Percentiles rank a stretch among this genome's conserved stretches.
Conservation (phyloP, 1,284 basidiomycete species). For the Singerocomus rubriflavus region DNA sequence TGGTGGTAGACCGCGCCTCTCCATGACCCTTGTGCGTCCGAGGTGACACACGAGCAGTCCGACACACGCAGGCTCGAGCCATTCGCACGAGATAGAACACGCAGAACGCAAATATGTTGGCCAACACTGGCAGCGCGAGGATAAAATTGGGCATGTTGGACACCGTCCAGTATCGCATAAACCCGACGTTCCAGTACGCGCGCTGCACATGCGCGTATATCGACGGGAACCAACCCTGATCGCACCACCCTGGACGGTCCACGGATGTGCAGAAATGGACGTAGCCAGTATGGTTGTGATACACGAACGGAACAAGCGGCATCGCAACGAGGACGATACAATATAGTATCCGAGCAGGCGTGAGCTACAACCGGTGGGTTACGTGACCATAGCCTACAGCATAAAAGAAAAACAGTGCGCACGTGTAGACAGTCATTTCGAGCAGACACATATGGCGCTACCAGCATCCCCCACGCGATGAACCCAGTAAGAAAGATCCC, state of each 20-base stretch:
- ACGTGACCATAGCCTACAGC: neutral
- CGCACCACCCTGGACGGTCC: constrained; percentile 61
- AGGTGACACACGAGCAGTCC: too few relatives aligned
- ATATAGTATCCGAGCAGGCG: constrained; percentile 29
- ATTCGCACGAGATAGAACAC: constrained; percentile 34
- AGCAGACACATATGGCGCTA: constrained; percentile 45
- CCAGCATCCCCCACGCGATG: constrained; percentile 65
- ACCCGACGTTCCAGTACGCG: constrained; percentile 86
- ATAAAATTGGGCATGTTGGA: constrained; percentile 87
- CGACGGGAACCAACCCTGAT: constrained; percentile 47
- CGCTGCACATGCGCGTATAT: constrained; percentile 85
- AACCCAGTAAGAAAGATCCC: constrained; percentile 77
- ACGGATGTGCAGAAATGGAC: constrained; percentile 53
- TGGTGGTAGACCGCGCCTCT: too few relatives aligned
- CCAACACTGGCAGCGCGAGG: constrained; percentile 71
- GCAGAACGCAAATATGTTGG: constrained; percentile 44
- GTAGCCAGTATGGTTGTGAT: constrained; percentile 70
- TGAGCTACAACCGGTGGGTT: constrained; percentile 30
- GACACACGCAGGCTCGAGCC: constrained; percentile 21
- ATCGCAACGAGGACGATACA: constrained; percentile 43
- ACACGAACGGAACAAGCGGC: constrained; percentile 62
- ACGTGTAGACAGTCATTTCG: constrained; percentile 5
- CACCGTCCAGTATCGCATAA: constrained; percentile 83
- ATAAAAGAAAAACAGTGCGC: neutral
- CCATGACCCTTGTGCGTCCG: too few relatives aligned